Conservation (phyloP, 1,139 yeast genomes). For the Magnusiomyces clavatus region DNA sequence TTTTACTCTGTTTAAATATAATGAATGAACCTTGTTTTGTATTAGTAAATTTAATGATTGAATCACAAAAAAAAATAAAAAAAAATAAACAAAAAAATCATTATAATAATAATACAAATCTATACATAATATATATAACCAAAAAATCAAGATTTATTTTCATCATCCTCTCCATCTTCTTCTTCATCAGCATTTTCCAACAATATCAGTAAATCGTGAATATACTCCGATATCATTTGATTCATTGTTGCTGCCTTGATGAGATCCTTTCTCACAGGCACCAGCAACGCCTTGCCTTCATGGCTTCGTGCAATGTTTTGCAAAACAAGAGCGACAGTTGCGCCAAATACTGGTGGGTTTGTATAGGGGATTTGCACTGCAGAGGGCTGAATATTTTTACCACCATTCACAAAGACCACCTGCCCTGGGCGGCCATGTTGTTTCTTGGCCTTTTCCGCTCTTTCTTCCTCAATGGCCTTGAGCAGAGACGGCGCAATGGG, state of each 20-base stretch:
- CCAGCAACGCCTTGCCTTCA: conserved; percentile 27
- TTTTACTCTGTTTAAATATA: no score
- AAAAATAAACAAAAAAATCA: no score
- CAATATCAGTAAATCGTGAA: conserved; percentile 21
- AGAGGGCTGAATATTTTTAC: neutral
- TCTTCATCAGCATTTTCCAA: conserved; percentile 5
- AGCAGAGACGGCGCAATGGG: conserved; percentile 37
- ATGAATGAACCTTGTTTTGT: no score
- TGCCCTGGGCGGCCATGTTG: neutral
- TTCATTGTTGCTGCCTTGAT: conserved; percentile 24
- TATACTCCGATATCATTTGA: conserved; percentile 19
- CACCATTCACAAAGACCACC: neutral
- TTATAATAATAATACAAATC: no score
- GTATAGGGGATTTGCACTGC: neutral
- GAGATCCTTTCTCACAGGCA: conserved; percentile 21
- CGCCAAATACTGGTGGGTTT: conserved; percentile 28
- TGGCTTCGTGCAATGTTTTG: conserved; percentile 32
- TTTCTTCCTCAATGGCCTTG: neutral
- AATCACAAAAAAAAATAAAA: no score
- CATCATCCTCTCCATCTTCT: neutral
- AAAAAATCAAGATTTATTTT: neutral
- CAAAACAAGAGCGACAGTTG: conserved; percentile 32
- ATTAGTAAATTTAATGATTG: no score
- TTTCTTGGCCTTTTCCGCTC: neutral
- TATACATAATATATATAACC: no score